Evolutionary conservation across 495 filamentous ascomycete species (phyloP), one percentile per base, ranked within the genome.

Genomic region (Annulohypoxylon moriforme): DNA sequence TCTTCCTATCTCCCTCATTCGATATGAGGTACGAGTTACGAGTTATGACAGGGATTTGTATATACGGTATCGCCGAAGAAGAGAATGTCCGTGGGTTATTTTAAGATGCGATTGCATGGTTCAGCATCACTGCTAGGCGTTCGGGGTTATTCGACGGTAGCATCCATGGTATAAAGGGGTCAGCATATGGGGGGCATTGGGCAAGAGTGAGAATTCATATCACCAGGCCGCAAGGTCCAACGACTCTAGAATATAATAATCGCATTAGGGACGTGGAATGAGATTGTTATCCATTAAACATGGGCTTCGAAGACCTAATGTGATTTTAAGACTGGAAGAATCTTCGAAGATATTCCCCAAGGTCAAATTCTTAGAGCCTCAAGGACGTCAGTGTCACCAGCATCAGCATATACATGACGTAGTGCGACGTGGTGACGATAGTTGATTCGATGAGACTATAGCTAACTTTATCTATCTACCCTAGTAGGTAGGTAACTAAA

Each of bases 11-110:
- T 58, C 24, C 2, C 34, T 33, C 22, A 6, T 27, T 52, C 59
- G 38, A 60, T 33, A 72, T 46, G 64, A 65, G 42, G 60, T 42
- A 72, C 36, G 69, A 72, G 25, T 47, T 50, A 72, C 36, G 69
- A 72, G 25, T 60, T 72, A 72, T 56, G 69, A 72, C 27, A 24
- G 40, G 58, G n/a, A 20, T 42, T 33, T 72, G 59, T 59, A 72
- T 64, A 63, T 27, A 49, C 22, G 64, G 69, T 52, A 64, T 60
- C 59, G 20, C 55, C 3, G 8, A 22, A 8, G 57, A 36, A 40
- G 13, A 50, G 16, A 33, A 14, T 11, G 16, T 33, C 24, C 11
- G 10, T 29, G 34, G 62, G n/a, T 31, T 29, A 11, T 16, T 55
- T 13, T 33, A 14, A n/a, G 11, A 58, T 58, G 20, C 14, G 18